Base-by-base conservation (phyloP, 2,329 filamentous ascomycete species). In the Tolypocladium tundrense region DNA sequence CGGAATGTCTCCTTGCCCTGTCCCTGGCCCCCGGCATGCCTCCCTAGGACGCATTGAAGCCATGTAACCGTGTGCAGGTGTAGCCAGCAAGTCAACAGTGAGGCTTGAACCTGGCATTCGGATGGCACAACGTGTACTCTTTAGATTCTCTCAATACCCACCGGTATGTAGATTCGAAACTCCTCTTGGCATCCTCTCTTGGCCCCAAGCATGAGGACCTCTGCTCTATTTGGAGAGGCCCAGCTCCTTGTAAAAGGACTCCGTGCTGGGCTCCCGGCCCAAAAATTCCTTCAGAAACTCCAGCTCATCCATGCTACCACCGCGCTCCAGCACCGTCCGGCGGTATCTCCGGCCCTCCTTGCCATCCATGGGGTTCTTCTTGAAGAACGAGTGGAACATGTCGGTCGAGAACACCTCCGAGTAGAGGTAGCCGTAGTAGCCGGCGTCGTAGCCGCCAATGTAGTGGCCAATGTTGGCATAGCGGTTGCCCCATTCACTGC, bases 321-420 rank as follows among this genome's bases (percentile, higher is more conserved):
- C 90, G 62, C 83, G 84, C 75, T 92, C 87, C 5, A 94, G 76
- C 27, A 94, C 88, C 0, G 84, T 88, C 71, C 91, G 87, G 57
- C 90, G 80, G 74, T 93, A 94, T 59, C 88, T 75, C 16, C 89
- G 79, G 1, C 90, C 90, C 69, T 91, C 84, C 63, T 81, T 82
- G 39, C 79, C 79, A 69, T 91, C 83, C 88, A 93, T 91, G 0
- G 90, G 90, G 69, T 92, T 79, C 64, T 82, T 78, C 75, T 87
- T 86, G 75, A 94, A 94, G 53, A 88, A 86, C 0, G 82, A 82
- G 73, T 90, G 85, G 78, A 93, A 95, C 88, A 95, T 93, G 72
- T 95, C 90, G 33, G 87, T 82, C 27, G 86, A 89, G 74, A 92
- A 94, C 21, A 94, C 90, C 70, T 90, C 83, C 1, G 87, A 90